Conservation (phyloP, 208 protist genomes). For the Tritrichomonas foetus region DNA sequence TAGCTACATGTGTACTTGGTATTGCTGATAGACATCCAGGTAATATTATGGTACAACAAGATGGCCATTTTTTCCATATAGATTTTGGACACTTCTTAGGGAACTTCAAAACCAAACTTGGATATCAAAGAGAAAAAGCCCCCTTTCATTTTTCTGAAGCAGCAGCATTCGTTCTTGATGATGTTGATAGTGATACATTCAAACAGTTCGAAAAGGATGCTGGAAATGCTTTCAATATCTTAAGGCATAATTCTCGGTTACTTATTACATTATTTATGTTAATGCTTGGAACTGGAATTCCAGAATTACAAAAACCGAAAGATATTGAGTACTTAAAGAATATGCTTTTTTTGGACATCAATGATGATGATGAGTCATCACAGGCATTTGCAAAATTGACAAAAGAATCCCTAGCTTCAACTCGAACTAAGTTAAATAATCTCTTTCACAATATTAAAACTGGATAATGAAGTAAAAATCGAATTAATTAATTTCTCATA, state of each 20-base stretch:
- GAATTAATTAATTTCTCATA: too few species aligned
- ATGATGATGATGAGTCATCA: not conserved
- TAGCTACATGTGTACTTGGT: constrained; percentile 68
- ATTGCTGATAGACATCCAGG: constrained; percentile 66
- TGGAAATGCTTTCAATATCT: not conserved
- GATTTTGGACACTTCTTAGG: constrained; percentile 91
- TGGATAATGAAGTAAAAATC: too few species aligned
- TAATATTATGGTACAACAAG: constrained; percentile 58
- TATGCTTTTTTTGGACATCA: constrained; percentile 1
- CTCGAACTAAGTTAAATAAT: not conserved
- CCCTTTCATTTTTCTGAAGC: constrained; percentile 76
- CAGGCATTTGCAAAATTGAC: not conserved
- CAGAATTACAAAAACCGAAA: not conserved
- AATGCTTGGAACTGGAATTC: constrained; percentile 38
- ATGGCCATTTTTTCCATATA: constrained; percentile 71
- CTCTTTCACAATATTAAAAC: not conserved
- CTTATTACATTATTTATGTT: not conserved
- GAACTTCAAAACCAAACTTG: constrained; percentile 85
- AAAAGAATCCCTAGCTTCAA: not conserved
- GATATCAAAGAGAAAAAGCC: constrained; percentile 76
- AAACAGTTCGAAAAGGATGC: not conserved
- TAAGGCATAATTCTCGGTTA: not conserved
- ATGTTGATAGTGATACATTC: not conserved
- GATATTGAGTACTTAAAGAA: constrained; percentile 31
- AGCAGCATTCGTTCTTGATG: constrained; percentile 14